Base-by-base conservation (phyloP, 768 basidiomycete genomes). In the Trametes meyenii region DNA sequence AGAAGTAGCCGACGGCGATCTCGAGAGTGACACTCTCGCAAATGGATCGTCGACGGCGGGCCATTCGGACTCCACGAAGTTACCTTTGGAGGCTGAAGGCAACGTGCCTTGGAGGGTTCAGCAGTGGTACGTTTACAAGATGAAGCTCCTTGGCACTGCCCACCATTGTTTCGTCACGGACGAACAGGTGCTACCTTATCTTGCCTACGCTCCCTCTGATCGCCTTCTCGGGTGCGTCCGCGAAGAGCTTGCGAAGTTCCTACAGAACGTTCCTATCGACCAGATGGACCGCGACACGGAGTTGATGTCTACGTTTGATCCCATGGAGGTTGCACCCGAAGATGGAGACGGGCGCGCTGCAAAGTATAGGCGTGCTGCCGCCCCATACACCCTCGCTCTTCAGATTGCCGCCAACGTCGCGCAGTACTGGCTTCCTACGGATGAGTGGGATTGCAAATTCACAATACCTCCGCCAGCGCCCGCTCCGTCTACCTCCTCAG, bases 151-250 rank as follows among this genome's bases (percentile, higher is more conserved):
- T 19, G 87, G 81, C 26, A 78, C 88, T 36, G 77, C 79, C 2
- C 78, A 78, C 56, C 74, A 79, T 10, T 77, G 79, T 55, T 70
- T 78, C 61, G 73, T 86, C 38, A 74, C 77, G 6, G 90, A 88
- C 63, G 75, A 79, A 16, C 78, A 81, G 55, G 81, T 92, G 3
- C 78, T 94, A 5, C 92, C 92, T 26, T 93, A 93, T 67, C 88
- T 88, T 68, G 86, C 88, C 2, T 81, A 90, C 62, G 75, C 79
- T 5, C 85, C 85, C 7, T 73, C 84, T 1, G 72, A 78, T 5
- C 78, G 78, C 0, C 77, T 91, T 38, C 77, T 90, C 16, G 67
- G 74, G 3, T 77, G 45, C 16, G 39, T 68, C 3, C 63, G 56
- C 11, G 60, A 58, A 11, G 58, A 62, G 16, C 65, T 72, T 14